Base-by-base conservation (phyloP, 306 rosid genomes). In the Geum urbanum region DNA sequence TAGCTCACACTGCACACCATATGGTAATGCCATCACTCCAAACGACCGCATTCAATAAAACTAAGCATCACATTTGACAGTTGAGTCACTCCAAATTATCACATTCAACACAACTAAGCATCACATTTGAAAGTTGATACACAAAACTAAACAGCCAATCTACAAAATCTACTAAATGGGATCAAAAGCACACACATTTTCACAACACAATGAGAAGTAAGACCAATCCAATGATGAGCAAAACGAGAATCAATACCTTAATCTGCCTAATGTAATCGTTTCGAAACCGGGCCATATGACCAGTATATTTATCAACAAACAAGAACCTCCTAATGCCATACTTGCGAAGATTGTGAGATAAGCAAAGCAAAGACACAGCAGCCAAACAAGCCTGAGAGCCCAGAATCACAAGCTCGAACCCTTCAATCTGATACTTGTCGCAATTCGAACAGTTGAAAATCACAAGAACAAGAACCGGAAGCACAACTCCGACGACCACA, bases 361-460 rank as follows among this genome's bases (percentile, higher is more conserved):
- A 67, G 61, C 97, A 91, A 48, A 88, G 77, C 86, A 86, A 62
- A 9, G 97, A 91, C 8, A 86, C 86, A 40, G 97, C 90, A 41
- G 95, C 92, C 43, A 91, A 86, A 44, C 66, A 68, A 6, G 90
- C 95, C 84, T 91, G 95, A 41, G 89, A 86, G 52, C 87, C 79
- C 2, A 88, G 83, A 52, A 91, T 88, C 4, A 54, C 83, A 58
- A 86, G 79, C 85, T 88, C 97, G 58, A 85, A 86, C 40, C 67
- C 72, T 77, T 76, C 77, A 5, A 89, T 69, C 65, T 88, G 90
- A 39, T 76, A 86, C 75, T 14, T 44, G 41, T 74, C 75, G 67
- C 95, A 84, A 15, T 71, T 74, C 4, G 79, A 41, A 35, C 89
- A 88, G 7, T 78, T 64, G 63, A 76, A 73, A 51, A 75, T 56